Base-by-base conservation (phyloP, 352 stramenopile species). In the Pythium insidiosum region DNA sequence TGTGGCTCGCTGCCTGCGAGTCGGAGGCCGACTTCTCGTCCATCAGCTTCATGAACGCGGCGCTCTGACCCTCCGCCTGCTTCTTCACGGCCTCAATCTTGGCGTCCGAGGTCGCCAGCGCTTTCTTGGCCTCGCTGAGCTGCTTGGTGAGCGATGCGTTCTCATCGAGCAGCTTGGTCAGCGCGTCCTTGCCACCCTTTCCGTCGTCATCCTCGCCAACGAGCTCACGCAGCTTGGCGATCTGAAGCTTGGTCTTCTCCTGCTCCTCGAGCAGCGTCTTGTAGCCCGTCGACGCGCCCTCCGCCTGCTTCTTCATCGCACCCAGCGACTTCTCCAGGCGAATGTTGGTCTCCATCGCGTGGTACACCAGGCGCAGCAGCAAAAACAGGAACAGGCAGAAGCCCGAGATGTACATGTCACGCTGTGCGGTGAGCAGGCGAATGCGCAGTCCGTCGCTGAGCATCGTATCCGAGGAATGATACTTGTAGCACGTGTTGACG, bases 341-440 rank as follows among this genome's bases (percentile, higher is more conserved):
- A 10, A 90, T 64, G 44, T 87, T 90, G 6, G 61, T 79, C 9
- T 61, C 73, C 50, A 88, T 61, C 1, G 73, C 66, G 15, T 63
- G 61, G 63, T 90, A 93, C 51, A 93, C 69, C 11, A 93, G 61
- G 28, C 76, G 73, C 16, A 93, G 59, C 34, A 93, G 53, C 58
- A 88, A 42, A 44, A 90, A 90, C 6, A 90, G 59, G 59, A 93
- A 93, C 30, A 93, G 63, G 26, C 64, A 84, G 52, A 90, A 88
- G 56, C 80, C 77, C 24, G 80, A 75, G 47, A 93, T 90, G 73
- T 92, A 93, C 76, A 90, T 88, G 53, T 93, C 72, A 18, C 80
- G 71, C 54, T 92, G 77, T 0, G 80, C 74, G 13, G 67, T 68
- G 44, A 92, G 61, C 44, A 92, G 44, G 20, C 77, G 80, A 36